A percentile compares a stretch with the other conserved stretches of the same genome.
phyloP scores from a whole-genome alignment of 1,284 basidiomycete genomes.

The Retiboletus flavoniger region DNA sequence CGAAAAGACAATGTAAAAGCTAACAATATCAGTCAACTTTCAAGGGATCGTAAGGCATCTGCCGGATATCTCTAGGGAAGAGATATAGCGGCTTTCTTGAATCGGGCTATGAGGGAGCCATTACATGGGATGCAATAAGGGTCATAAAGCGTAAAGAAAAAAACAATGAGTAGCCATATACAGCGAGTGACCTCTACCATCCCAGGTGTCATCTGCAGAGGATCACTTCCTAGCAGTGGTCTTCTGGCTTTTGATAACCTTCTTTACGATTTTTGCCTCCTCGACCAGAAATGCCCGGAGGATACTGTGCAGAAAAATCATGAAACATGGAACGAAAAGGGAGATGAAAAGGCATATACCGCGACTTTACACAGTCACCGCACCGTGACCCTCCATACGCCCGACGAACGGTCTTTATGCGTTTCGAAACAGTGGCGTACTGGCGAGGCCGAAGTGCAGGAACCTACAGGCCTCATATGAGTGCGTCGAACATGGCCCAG shows the following conservation, averaged over 20 bases:
- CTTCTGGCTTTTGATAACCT: slow-evolving; percentile 85
- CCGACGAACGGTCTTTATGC: slow-evolving; percentile 89
- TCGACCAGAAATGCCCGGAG: slow-evolving; percentile 98
- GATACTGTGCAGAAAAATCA: slow-evolving; percentile 59
- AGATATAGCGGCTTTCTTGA: slow-evolving; percentile 4
- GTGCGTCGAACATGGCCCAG: background rate
- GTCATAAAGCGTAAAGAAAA: slow-evolving; percentile 8
- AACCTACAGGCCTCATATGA: slow-evolving; percentile 48
- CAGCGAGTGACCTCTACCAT: background rate
- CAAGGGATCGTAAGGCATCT: background rate
- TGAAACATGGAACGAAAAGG: background rate
- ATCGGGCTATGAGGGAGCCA: slow-evolving; percentile 8
- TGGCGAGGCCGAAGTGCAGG: slow-evolving; percentile 90
- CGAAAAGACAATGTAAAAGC: background rate
- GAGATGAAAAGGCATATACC: slow-evolving; percentile 50
- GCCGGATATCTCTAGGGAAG: background rate
- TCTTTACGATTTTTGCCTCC: slow-evolving; percentile 99
- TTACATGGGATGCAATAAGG: slow-evolving; percentile 26
- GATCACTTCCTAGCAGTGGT: slow-evolving; percentile 27
- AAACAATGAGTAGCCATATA: slow-evolving; percentile 14
- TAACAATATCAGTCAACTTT: background rate
- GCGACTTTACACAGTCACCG: slow-evolving; percentile 87
- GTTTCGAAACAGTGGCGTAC: slow-evolving; percentile 93
- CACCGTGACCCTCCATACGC: slow-evolving; percentile 97
- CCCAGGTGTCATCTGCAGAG: background rate